Conservation (phyloP, 2,329 filamentous ascomycete species). For the Trichocomaceae sp. region DNA sequence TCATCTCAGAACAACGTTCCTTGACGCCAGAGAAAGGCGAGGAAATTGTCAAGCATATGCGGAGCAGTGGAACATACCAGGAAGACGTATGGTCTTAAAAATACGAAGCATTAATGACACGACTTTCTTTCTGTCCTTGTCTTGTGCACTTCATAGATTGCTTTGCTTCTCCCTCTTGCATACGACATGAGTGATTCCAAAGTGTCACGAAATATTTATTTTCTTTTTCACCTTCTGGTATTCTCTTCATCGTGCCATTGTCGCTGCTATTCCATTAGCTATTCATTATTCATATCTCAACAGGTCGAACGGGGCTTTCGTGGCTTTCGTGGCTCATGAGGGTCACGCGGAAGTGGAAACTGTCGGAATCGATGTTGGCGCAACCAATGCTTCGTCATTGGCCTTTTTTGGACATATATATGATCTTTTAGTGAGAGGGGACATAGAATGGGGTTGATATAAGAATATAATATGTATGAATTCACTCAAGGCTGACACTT, state of each 20-base stretch:
- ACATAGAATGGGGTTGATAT: not conserved
- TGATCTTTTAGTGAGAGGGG: not conserved
- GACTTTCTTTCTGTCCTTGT: constrained; percentile 12
- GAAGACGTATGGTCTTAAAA: constrained; percentile 64
- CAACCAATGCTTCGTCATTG: not conserved
- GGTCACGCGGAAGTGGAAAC: constrained; percentile 1
- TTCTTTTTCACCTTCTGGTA: not conserved
- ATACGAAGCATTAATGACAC: constrained; percentile 3
- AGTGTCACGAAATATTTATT: constrained; percentile 1
- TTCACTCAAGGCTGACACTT: not conserved
- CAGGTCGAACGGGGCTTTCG: not conserved
- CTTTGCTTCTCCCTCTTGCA: constrained; percentile 7
- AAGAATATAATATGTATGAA: not conserved
- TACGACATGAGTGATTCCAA: not conserved
- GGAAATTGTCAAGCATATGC: constrained; percentile 95
- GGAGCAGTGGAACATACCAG: constrained; percentile 91
- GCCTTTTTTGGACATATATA: not conserved
- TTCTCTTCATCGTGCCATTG: not conserved
- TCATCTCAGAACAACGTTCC: constrained; percentile 76
- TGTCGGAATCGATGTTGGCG: not conserved
- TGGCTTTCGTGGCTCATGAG: not conserved
- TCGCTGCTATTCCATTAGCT: constrained; percentile 1
- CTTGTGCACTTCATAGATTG: constrained; percentile 7
- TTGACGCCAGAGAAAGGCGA: constrained; percentile 82
- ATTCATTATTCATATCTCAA: constrained; percentile 4